A percentile compares a stretch with the other conserved stretches of the same genome.
Evolutionary conservation across 345 rosid species (phyloP).

Genomic region (Hibiscus tridactylites): DNA sequence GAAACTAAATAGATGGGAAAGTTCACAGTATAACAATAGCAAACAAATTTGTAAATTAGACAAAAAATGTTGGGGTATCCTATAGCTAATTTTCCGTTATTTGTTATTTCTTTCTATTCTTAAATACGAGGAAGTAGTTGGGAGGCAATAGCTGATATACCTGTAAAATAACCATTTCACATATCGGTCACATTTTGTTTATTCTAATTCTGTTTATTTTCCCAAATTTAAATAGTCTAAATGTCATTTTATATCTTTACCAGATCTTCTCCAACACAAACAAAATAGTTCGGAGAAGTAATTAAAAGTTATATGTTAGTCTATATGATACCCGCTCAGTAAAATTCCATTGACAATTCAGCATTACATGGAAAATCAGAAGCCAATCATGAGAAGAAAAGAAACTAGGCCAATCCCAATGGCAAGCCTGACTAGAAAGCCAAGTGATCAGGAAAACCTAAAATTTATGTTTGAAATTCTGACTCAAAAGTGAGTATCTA

Average conservation of each 20-base stretch:
- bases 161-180: background rate
- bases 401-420: background rate
- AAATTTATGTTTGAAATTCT: background rate
- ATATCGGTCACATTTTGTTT: background rate
- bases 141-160: background rate
- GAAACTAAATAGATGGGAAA: background rate
- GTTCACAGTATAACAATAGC: background rate
- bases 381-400: background rate
- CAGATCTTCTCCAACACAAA: background rate
- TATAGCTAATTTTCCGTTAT: background rate
- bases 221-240: background rate
- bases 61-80: background rate
- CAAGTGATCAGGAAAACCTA: background rate
- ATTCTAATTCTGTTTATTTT: background rate
- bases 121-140: background rate
- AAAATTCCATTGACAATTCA: background rate
- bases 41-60: background rate
- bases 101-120: background rate
- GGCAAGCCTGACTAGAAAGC: background rate
- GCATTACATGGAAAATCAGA: background rate
- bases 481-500: background rate
- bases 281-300: background rate
- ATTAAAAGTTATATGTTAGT: background rate
- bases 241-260: background rate
- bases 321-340: background rate